These are phyloP conservation scores for Calycina herbarum DNA, from an alignment of 2,329 filamentous ascomycete genomes.

Conservation along the genomic window DNA sequence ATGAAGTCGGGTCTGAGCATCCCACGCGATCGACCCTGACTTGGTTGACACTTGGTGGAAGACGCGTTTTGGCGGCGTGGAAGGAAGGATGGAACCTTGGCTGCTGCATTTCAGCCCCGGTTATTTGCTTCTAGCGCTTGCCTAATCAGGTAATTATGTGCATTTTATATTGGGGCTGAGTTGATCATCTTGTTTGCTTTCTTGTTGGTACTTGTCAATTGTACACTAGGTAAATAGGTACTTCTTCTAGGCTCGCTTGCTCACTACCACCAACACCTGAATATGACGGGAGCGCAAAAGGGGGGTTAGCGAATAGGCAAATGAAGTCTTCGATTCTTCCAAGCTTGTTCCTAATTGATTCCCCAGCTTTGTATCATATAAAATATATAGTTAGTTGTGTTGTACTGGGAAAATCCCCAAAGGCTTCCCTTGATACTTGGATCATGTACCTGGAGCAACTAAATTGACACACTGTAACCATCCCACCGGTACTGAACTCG, in stretches of 20 bases:
- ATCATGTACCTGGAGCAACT: neutral
- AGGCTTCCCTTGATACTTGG: neutral
- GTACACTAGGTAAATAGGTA: no score
- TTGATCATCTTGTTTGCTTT: neutral
- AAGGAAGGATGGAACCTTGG: neutral
- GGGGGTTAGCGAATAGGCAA: no score
- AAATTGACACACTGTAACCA: conserved; percentile 1
- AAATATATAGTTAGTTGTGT: neutral
- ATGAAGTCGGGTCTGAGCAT: conserved; percentile 1
- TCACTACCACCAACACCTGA: no score
- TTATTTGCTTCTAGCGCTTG: neutral
- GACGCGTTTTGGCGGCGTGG: conserved; percentile 4
- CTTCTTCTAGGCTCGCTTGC: no score
- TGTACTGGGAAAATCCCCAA: neutral
- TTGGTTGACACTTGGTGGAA: neutral
- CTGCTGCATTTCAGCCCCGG: conserved; percentile 1
- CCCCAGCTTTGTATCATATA: neutral
- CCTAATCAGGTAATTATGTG: neutral
- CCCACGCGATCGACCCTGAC: neutral
- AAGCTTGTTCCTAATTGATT: no score
- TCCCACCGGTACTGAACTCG: neutral
- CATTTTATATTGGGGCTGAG: neutral
- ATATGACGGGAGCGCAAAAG: no score
- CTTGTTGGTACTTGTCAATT: neutral
- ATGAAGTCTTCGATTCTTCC: no score